These are phyloP conservation scores for Xylaria sp. DNA, from an alignment of 2,329 filamentous ascomycete species.

Conservation along the genomic window DNA sequence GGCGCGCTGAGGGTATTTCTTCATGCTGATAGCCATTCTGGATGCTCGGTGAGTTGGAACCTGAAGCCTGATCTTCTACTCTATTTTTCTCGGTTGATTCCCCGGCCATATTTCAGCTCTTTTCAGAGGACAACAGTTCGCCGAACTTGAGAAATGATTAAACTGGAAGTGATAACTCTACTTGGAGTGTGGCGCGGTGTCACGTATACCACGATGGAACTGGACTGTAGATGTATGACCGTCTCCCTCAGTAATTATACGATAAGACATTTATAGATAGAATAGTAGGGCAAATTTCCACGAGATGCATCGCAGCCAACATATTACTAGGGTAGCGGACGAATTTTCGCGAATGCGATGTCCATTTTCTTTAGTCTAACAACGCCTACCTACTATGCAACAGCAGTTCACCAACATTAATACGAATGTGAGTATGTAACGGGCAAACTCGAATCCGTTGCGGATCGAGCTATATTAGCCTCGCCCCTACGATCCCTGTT, in stretches of 20 bases:
- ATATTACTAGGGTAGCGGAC: not conserved
- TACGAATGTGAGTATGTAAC: not conserved
- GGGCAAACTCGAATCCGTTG: constrained; percentile 14
- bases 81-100: constrained; percentile 13
- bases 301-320: not conserved
- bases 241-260: not conserved
- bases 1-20: constrained; percentile 39
- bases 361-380: not conserved
- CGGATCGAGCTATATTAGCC: too few relatives aligned
- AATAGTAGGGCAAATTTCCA: constrained; percentile 4
- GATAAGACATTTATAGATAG: constrained; percentile 22
- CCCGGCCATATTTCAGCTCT: constrained; percentile 18
- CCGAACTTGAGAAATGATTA: constrained; percentile 1
- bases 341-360: constrained; percentile 22
- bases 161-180: constrained; percentile 14
- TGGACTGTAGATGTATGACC: constrained; percentile 8
- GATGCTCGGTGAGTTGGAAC: constrained; percentile 19
- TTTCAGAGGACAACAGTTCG: not conserved
- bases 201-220: constrained; percentile 16
- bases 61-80: constrained; percentile 4
- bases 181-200: constrained; percentile 17
- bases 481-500: too few relatives aligned
- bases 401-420: not conserved
- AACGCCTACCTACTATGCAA: too few relatives aligned
- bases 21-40: constrained; percentile 19